These are phyloP conservation scores for Calycina marina DNA, from an alignment of 2,329 filamentous ascomycete species.

Conservation along the genomic window DNA sequence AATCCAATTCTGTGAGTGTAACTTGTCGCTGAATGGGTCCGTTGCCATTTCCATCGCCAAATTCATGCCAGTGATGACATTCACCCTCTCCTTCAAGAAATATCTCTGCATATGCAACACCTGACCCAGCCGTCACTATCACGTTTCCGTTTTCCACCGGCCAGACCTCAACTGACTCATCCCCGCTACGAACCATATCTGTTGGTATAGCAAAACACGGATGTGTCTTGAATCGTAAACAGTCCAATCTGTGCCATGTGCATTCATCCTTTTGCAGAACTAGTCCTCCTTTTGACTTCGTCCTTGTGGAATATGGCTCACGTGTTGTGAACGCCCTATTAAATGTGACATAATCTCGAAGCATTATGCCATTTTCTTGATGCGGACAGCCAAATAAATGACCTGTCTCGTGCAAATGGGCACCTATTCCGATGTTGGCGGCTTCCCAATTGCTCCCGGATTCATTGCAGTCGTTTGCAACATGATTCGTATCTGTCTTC, in stretches of 20 bases:
- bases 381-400: conserved; percentile 84
- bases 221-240: conserved; percentile 76
- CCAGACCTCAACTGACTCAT: conserved; percentile 76
- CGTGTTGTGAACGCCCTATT: conserved; percentile 71
- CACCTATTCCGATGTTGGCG: conserved; percentile 87
- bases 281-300: conserved; percentile 65
- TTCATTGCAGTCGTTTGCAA: conserved; percentile 78
- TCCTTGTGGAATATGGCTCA: conserved; percentile 78
- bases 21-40: conserved; percentile 56
- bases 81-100: conserved; percentile 61
- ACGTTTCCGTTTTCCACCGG: conserved; percentile 65
- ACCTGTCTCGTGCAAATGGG: conserved; percentile 81
- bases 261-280: conserved; percentile 72
- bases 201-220: conserved; percentile 77
- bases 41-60: conserved; percentile 43
- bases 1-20: conserved; percentile 56
- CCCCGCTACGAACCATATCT: conserved; percentile 47
- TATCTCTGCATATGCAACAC: conserved; percentile 75
- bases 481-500: conserved; percentile 62
- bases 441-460: conserved; percentile 88
- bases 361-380: conserved; percentile 84
- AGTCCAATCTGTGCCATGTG: conserved; percentile 80
- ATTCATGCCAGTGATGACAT: conserved; percentile 77
- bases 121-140: conserved; percentile 63
- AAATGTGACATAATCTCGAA: conserved; percentile 70